Conservation (phyloP, 108 stramenopile genomes). For the Conticribra weissflogii region DNA sequence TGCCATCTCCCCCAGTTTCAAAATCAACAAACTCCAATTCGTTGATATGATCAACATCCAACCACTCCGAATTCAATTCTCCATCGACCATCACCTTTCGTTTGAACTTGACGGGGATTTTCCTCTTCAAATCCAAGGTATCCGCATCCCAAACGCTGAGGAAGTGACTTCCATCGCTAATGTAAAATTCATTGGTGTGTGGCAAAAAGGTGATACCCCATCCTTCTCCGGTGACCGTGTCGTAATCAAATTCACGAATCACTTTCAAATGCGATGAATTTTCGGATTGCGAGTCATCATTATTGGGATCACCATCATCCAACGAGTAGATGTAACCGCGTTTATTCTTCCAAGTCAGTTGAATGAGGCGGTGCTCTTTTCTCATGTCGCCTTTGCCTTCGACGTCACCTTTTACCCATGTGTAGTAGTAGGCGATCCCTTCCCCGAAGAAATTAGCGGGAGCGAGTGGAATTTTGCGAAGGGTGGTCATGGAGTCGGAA, state of each 20-base stretch:
- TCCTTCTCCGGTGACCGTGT: constrained; percentile 67
- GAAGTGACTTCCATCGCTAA: constrained; percentile 71
- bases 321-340: constrained; percentile 64
- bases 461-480: constrained; percentile 20
- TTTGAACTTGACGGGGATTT: constrained; percentile 36
- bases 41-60: constrained; percentile 27
- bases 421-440: constrained; percentile 60
- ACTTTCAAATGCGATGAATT: too few relatives aligned
- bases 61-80: constrained; percentile 13
- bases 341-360: constrained; percentile 73
- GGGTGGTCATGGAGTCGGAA: constrained; percentile 22
- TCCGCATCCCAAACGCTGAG: constrained; percentile 69
- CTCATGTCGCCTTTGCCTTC: constrained; percentile 12
- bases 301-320: too few relatives aligned
- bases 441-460: constrained; percentile 70
- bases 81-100: constrained; percentile 6
- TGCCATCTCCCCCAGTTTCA: background rate
- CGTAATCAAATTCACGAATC: constrained; percentile 37
- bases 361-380: constrained; percentile 60
- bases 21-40: constrained; percentile 77
- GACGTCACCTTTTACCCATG: constrained; percentile 28
- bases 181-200: constrained; percentile 57
- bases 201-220: constrained; percentile 85
- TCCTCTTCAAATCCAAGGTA: constrained; percentile 50
- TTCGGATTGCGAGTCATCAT: too few relatives aligned